Percentiles rank a stretch among this genome's conserved stretches.
Evolutionary conservation across 192 early-diverging fungal genomes (phyloP).

Genomic region (Martensiomyces pterosporus): DNA sequence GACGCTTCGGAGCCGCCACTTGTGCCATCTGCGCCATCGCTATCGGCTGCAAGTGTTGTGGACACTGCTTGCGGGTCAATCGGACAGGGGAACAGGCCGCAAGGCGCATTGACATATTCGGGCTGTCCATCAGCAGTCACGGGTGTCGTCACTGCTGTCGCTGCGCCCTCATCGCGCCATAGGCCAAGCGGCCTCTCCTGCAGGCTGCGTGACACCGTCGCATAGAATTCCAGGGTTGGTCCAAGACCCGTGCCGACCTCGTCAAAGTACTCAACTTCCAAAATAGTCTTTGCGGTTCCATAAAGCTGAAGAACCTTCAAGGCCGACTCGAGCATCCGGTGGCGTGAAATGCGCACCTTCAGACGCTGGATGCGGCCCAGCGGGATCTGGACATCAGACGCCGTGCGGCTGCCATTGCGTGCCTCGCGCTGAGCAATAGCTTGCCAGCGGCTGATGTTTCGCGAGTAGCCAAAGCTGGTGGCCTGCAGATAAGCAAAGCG

Average conservation of each 20-base stretch:
- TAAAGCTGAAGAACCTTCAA: slow-evolving; percentile 84
- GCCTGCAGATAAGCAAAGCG: slow-evolving; percentile 75
- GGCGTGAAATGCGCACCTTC: slow-evolving; percentile 83
- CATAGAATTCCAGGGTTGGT: slow-evolving; percentile 90
- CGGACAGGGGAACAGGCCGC: slow-evolving; percentile 57
- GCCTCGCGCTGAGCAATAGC: slow-evolving; percentile 23
- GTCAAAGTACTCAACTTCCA: slow-evolving; percentile 93
- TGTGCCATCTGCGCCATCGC: too few species aligned
- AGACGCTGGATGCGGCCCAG: slow-evolving; percentile 75
- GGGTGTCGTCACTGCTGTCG: not conserved
- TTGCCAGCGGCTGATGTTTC: slow-evolving; percentile 70
- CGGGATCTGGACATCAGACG: slow-evolving; percentile 24
- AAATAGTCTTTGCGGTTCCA: slow-evolving; percentile 58
- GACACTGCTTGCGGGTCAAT: slow-evolving; percentile 2
- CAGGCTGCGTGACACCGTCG: slow-evolving; percentile 71
- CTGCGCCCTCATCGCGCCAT: slow-evolving; percentile 63
- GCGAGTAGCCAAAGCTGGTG: slow-evolving; percentile 82
- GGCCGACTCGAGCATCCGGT: slow-evolving; percentile 75
- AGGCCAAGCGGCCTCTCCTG: slow-evolving; percentile 55
- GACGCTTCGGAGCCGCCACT: slow-evolving; percentile 14
- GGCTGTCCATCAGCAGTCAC: slow-evolving; percentile 1
- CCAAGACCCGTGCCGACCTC: slow-evolving; percentile 92
- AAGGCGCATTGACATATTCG: slow-evolving; percentile 46
- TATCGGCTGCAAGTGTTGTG: not conserved
- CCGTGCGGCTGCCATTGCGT: not conserved